Evolutionary conservation across 148 eudicot genomes (phyloP).

Genomic region (Selenicereus undatus): DNA sequence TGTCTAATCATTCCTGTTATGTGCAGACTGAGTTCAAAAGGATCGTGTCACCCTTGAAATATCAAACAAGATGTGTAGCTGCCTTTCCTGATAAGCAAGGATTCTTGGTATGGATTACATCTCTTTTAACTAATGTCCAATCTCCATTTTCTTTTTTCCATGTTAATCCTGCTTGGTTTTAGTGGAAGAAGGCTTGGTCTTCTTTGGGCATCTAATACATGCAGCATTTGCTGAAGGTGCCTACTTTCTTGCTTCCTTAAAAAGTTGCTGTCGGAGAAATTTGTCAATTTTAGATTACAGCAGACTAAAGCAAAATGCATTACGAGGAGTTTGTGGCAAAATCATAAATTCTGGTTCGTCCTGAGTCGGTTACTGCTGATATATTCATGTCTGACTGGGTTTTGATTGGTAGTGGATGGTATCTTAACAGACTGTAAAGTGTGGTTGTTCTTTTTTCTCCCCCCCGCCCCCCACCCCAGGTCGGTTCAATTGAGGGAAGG

Average conservation of each 20-base stretch:
- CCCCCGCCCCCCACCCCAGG: slow-evolving; percentile 30
- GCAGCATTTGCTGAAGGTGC: neutral
- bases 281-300: neutral
- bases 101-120: slow-evolving; percentile 55
- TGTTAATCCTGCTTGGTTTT: neutral
- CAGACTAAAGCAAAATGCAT: neutral
- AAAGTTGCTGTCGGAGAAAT: neutral
- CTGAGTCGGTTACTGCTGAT: neutral
- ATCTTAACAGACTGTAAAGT: neutral
- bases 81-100: slow-evolving; percentile 98
- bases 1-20: slow-evolving; percentile 4
- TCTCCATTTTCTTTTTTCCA: neutral
- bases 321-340: neutral
- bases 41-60: slow-evolving; percentile 79
- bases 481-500: slow-evolving; percentile 95
- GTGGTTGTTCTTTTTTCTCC: neutral
- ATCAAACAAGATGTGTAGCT: slow-evolving; percentile 94
- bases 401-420: neutral
- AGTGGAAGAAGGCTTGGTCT: neutral
- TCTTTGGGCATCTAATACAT: neutral
- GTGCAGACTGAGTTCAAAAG: slow-evolving; percentile 85
- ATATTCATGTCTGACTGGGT: slow-evolving; percentile 8
- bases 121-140: neutral
- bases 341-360: neutral
- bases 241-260: neutral